A percentile compares a stretch with the other conserved stretches of the same genome.
Evolutionary conservation across 2,329 filamentous ascomycete species (phyloP).

Genomic region (Chaetomiaceae sp.): DNA sequence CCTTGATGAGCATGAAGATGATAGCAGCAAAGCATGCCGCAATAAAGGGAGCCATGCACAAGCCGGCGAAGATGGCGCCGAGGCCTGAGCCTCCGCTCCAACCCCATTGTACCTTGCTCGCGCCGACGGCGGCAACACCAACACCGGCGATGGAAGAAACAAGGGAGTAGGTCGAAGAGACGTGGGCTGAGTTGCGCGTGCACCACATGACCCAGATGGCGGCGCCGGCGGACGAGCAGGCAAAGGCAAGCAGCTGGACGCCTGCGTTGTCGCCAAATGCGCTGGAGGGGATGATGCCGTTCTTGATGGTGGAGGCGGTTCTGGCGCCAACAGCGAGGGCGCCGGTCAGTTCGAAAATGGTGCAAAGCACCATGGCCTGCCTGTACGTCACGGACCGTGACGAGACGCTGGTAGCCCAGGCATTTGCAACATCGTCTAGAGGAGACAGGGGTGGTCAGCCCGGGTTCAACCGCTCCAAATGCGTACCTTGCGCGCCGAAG

Average conservation of each 20-base stretch:
- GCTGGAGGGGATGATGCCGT: constrained; percentile 61
- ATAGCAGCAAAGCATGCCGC: constrained; percentile 59
- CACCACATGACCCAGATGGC: constrained; percentile 78
- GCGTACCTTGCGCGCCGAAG: no score
- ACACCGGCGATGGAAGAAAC: constrained; percentile 66
- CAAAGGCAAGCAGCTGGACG: constrained; percentile 65
- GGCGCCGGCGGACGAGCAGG: constrained; percentile 59
- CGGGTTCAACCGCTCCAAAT: not conserved
- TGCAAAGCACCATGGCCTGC: constrained; percentile 63
- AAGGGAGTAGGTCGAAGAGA: constrained; percentile 66
- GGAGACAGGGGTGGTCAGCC: not conserved
- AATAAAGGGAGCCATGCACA: constrained; percentile 67
- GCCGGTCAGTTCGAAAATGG: constrained; percentile 64
- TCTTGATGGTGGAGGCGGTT: constrained; percentile 75
- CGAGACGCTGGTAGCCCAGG: constrained; percentile 77
- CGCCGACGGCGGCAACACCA: constrained; percentile 63
- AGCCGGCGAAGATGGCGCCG: constrained; percentile 66
- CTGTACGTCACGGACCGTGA: constrained; percentile 70
- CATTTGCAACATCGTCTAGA: constrained; percentile 75
- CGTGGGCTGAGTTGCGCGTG: constrained; percentile 59
- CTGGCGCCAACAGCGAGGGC: constrained; percentile 64
- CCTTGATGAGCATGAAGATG: constrained; percentile 71
- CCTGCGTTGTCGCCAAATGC: constrained; percentile 58
- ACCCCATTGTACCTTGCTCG: constrained; percentile 60
- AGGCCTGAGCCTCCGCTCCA: constrained; percentile 66